Conservation (phyloP, 1,284 basidiomycete species). For the Tilletia setariae region DNA sequence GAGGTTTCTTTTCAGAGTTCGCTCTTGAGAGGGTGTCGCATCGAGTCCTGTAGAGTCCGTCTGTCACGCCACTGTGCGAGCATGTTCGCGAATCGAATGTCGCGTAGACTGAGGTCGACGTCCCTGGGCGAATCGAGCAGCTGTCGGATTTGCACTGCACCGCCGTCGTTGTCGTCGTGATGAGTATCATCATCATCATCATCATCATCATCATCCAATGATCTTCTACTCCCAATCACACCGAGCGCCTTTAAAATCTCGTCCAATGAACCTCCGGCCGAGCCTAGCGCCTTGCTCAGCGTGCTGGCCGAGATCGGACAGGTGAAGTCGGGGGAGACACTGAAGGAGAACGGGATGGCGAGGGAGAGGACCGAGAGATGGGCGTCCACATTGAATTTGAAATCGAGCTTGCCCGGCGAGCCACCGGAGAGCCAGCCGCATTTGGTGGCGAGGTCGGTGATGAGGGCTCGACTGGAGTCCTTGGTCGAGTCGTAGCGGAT, state of each 20-base stretch:
- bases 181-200: not conserved
- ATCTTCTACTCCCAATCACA: not conserved
- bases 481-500: slow-evolving; percentile 67
- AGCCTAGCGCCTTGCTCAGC: not conserved
- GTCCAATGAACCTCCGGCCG: not conserved
- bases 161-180: no score
- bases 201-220: not conserved
- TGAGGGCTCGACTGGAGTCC: slow-evolving; percentile 65
- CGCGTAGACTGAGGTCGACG: not conserved
- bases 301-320: slow-evolving; percentile 1
- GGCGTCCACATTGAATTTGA: slow-evolving; percentile 36
- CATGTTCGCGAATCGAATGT: not conserved
- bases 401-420: slow-evolving; percentile 13
- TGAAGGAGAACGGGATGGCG: slow-evolving; percentile 32
- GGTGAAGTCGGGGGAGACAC: not conserved
- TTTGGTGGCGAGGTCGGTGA: slow-evolving; percentile 66
- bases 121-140: not conserved
- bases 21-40: not conserved
- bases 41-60: not conserved
- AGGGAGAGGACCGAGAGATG: slow-evolving; percentile 35
- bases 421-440: slow-evolving; percentile 64
- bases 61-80: not conserved
- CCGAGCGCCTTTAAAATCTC: slow-evolving; percentile 5
- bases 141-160: not conserved
- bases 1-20: not conserved